Evolutionary conservation across 108 stramenopile species (phyloP).

Genomic region (Nannochloropsis oceanica): DNA sequence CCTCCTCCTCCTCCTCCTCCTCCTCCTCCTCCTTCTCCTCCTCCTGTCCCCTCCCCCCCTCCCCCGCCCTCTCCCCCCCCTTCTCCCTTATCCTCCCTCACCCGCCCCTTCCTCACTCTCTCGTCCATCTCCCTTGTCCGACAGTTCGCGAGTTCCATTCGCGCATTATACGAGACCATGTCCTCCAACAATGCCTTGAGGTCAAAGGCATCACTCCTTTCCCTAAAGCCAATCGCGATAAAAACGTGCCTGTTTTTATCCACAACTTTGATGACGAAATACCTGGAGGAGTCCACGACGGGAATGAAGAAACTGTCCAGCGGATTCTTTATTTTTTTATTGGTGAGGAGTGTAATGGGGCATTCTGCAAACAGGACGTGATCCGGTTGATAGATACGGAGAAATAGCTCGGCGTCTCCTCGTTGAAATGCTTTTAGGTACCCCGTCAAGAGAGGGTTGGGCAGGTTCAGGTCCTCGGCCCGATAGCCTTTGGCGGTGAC

Average conservation of each 20-base stretch:
- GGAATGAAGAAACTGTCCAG: not conserved
- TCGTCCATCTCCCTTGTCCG: not conserved
- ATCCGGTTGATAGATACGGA: not conserved
- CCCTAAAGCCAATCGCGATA: not conserved
- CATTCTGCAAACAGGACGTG: not conserved
- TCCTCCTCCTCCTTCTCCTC: not conserved
- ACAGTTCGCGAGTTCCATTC: not conserved
- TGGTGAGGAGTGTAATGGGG: not conserved
- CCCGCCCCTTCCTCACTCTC: not conserved
- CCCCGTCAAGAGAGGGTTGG: not conserved
- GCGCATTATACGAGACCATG: not conserved
- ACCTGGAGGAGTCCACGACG: not conserved
- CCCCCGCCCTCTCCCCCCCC: not conserved
- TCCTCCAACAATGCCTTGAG: not conserved
- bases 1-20: not conserved
- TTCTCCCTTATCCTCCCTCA: not conserved
- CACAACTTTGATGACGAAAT: not conserved
- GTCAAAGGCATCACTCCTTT: not conserved
- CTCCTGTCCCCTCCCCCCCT: not conserved
- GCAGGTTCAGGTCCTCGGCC: not conserved
- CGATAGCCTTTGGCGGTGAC: not conserved
- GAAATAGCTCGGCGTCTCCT: not conserved
- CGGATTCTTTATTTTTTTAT: not conserved
- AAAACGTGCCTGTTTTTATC: not conserved
- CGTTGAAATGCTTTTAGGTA: not conserved